These are phyloP conservation scores for Ustilago sp. DNA, from an alignment of 1,284 basidiomycete genomes.

Conservation along the genomic window DNA sequence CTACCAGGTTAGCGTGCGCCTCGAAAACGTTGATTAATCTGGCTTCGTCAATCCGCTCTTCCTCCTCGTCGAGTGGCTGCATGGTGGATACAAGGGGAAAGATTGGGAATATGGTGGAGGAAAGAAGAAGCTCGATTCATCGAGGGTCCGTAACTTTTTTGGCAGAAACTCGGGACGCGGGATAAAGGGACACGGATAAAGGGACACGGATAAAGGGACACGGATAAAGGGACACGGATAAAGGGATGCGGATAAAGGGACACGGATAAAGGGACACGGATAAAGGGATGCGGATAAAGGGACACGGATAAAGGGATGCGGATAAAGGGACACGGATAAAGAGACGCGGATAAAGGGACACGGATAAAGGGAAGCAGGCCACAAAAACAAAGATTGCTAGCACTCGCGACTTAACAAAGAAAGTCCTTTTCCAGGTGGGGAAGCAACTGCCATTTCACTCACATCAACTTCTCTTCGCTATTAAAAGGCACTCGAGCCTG, in stretches of 20 bases:
- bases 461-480: neutral
- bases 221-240: neutral
- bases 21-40: neutral
- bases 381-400: neutral
- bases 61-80: neutral
- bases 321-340: neutral
- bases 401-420: neutral
- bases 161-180: neutral
- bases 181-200: neutral
- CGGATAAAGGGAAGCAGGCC: neutral
- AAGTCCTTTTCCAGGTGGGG: neutral
- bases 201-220: slow-evolving; percentile 1
- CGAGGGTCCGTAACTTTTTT: neutral
- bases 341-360: too few relatives aligned
- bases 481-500: neutral
- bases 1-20: neutral
- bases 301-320: slow-evolving; percentile 1
- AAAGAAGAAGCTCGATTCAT: neutral
- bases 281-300: neutral
- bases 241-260: neutral
- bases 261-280: slow-evolving; percentile 1
- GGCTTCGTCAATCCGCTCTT: neutral
- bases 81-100: neutral
- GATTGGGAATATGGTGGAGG: neutral
- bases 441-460: neutral